These are phyloP conservation scores for Monosporozyma aerobia DNA, from an alignment of 805 yeast species.

Conservation along the genomic window DNA sequence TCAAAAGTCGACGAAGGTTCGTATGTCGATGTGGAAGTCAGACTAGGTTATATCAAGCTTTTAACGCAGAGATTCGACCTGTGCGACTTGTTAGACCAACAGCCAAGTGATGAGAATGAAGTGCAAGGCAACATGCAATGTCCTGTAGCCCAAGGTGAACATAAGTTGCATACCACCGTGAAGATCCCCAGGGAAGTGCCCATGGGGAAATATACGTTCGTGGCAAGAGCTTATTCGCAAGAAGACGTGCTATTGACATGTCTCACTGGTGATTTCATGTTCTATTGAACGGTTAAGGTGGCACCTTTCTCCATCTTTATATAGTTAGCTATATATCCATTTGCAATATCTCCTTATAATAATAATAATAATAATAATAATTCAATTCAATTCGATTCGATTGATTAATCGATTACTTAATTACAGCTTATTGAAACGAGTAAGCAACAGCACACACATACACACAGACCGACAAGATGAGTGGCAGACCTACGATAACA, in stretches of 20 bases:
- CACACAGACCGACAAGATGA: neutral
- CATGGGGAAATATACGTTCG: constrained; percentile 82
- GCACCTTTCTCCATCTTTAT: neutral
- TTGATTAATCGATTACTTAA: neutral
- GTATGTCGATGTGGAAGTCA: constrained; percentile 87
- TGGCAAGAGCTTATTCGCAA: constrained; percentile 81
- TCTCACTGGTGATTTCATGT: constrained; percentile 58
- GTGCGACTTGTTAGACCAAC: constrained; percentile 58
- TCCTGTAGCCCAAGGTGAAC: constrained; percentile 66
- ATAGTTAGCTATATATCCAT: too few species aligned
- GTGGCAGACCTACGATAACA: constrained; percentile 25
- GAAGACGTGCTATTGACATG: constrained; percentile 81
- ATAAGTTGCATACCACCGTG: constrained; percentile 58
- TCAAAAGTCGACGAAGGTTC: constrained; percentile 69
- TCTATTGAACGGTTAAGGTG: constrained; percentile 10
- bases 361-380: neutral
- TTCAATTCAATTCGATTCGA: neutral
- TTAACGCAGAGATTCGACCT: constrained; percentile 85
- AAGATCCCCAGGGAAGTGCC: constrained; percentile 89
- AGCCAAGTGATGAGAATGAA: constrained; percentile 37
- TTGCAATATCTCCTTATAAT: neutral
- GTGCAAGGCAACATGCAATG: constrained; percentile 73
- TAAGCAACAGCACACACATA: neutral
- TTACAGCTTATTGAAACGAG: neutral
- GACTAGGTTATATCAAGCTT: constrained; percentile 83